Conservation (phyloP, 1,284 basidiomycete species). For the Heliocybe sulcata region DNA sequence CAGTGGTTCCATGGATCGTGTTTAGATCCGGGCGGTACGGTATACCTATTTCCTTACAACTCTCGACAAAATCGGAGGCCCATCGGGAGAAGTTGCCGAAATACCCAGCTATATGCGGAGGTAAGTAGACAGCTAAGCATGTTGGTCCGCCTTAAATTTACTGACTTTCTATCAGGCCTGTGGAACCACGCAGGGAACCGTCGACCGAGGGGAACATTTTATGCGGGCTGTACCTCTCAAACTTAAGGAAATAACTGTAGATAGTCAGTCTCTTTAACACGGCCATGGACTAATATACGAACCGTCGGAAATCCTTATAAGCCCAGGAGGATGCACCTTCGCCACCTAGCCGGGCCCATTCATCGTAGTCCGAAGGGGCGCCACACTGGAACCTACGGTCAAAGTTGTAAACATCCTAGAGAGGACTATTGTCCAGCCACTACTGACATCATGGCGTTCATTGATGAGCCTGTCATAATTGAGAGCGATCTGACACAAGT, state of each 20-base stretch:
- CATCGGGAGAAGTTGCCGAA: constrained; percentile 24
- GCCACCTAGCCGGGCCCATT: constrained; percentile 52
- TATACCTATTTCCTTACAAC: constrained; percentile 40
- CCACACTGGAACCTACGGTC: constrained; percentile 55
- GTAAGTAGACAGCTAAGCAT: not conserved
- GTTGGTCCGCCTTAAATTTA: not conserved
- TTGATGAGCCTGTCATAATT: constrained; percentile 42
- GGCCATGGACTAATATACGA: constrained; percentile 8
- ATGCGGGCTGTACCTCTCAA: constrained; percentile 46
- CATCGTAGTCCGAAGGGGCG: constrained; percentile 61
- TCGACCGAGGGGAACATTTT: constrained; percentile 40
- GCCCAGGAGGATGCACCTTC: constrained; percentile 50
- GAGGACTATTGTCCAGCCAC: constrained; percentile 1
- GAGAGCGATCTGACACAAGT: not conserved
- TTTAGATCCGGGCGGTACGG: constrained; percentile 44
- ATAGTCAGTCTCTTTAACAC: not conserved
- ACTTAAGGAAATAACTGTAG: constrained; percentile 52
- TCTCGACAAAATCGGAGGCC: constrained; percentile 36
- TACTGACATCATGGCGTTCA: constrained; percentile 58
- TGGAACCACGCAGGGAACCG: constrained; percentile 30
- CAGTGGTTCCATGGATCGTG: constrained; percentile 37
- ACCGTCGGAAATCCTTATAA: constrained; percentile 45
- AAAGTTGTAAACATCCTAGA: not conserved
- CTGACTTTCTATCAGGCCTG: constrained; percentile 41
- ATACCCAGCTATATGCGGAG: constrained; percentile 22